Base-by-base conservation (phyloP, 2,329 filamentous ascomycete species). In the Scedosporium minutisporum region DNA sequence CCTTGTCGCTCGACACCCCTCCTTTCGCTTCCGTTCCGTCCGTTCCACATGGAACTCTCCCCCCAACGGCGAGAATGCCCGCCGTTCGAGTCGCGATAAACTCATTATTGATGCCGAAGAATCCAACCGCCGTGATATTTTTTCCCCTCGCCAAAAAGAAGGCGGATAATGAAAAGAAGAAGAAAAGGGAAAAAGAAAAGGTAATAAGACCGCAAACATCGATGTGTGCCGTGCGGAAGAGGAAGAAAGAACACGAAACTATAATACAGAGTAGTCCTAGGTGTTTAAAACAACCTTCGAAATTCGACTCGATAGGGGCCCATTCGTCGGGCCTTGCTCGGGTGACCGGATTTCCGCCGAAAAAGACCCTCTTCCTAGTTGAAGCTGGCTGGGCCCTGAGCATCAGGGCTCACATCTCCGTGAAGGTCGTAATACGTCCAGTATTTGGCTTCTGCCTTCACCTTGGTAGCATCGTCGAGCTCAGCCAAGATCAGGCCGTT, bases 351-450 rank as follows among this genome's bases (percentile, higher is more conserved):
- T 51, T 51, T 60, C 33, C 9, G 33, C 21, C 14, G 44, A 48
- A 48, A 12, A 14, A 48, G 44, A 48, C 18, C 16, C n/a, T 48
- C n/a, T 21, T 18, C 51, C 64, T 75, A 83, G 71, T 84, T 76
- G 69, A 85, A 86, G 57, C 76, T 72, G 6, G 79, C 81, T 3
- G 76, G 77, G 3, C 82, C 83, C 65, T 78, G 78, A 0, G 78
- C 77, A 53, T 76, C 77, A 10, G 76, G 66, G 58, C 78, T 76
- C 2, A 78, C 74, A 57, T 82, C 81, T 44, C 67, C 69, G 60
- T 82, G 78, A 33, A 80, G 76, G 67, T 85, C 77, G 66, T 82
- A 86, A 67, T 80, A 86, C 64, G 73, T 79, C 62, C 77, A 73
- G 68, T 80, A 82, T 60, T 73, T 71, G 61, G 77, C 73, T 68